Evolutionary conservation across 1,284 basidiomycete genomes (phyloP), one percentile per base, ranked within the genome.

Genomic region (Rhodotorula sp.): DNA sequence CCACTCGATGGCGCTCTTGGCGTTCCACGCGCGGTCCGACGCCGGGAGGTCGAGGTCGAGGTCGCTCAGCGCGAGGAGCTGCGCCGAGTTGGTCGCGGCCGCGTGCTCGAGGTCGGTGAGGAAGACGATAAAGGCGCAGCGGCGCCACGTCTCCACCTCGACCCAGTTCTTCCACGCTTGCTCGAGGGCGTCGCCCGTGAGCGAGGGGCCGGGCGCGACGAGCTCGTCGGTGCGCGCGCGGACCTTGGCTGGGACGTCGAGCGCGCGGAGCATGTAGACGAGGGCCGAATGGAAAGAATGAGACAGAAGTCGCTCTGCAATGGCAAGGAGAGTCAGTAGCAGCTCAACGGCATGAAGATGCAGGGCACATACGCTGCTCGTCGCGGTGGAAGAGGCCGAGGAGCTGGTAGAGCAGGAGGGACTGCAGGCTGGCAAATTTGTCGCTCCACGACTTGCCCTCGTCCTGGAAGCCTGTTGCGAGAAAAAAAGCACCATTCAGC

Each of bases 361-460:
- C 5, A 50, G 45, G 10, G 17, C 3, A 53, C 69, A 9, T 9
- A 74, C 73, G 75, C 58, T 77, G 68, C 58, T 73, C 69, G 50
- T 77, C 74, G 12, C 64, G 68, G 46, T 77, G 74, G 65, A 77
- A 73, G 34, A 77, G 62, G n/a, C 75, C 75, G 34, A 77, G 68
- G 8, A 77, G 71, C 55, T 77, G 75, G 41, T 77, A 77, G 10
- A 77, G 61, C 16, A 75, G 69, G 44, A 75, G 46, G 13, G 67
- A 70, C 59, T 77, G 75, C 13, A 75, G 23, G 4, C 62, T 55
- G 7, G 71, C 52, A 52, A 77, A 77, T 4, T 49, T 63, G 16
- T 75, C 71, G 1, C 69, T 67, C 46, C 64, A 70, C 12, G 46
- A 62, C 44, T 63, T 67, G 0, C 49, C 54, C 4, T 53, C 19